A percentile compares a stretch with the other conserved stretches of the same genome.
phyloP scores from a whole-genome alignment of 2,329 filamentous ascomycete species.

The Myriosclerotinia duriaeana region DNA sequence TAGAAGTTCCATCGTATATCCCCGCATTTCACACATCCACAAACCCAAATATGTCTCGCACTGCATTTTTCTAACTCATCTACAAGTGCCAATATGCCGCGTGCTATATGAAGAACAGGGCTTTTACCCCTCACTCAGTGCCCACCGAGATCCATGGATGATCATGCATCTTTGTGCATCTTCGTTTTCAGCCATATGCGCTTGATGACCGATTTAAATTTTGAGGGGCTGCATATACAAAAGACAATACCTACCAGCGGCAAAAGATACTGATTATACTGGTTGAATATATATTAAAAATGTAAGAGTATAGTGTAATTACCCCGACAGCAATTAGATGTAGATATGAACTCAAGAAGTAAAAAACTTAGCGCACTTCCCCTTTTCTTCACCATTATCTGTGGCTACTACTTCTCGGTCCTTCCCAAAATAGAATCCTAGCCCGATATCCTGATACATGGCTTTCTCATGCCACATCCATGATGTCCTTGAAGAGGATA shows the following conservation, averaged over 20 bases:
- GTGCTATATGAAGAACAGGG: not conserved
- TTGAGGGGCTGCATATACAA: not conserved
- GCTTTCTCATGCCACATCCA: slow-evolving; percentile 36
- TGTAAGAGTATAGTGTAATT: not conserved
- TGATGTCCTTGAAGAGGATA: not conserved
- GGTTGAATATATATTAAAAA: not conserved
- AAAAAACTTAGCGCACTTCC: not conserved
- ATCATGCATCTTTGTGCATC: not conserved
- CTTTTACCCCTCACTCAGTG: not conserved
- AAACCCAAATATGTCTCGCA: not conserved
- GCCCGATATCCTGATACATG: slow-evolving; percentile 36
- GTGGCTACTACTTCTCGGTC: not conserved
- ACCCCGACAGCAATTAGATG: not conserved
- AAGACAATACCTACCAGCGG: not conserved
- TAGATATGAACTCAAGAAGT: not conserved
- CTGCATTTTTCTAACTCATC: not conserved
- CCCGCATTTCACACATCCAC: not conserved
- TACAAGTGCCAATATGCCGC: not conserved
- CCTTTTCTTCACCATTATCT: not conserved
- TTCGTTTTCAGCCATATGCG: not conserved
- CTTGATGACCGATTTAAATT: not conserved
- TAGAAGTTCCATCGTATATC: not conserved
- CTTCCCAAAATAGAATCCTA: slow-evolving; percentile 36
- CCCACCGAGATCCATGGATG: not conserved
- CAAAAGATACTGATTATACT: not conserved